Conservation (phyloP, 768 basidiomycete genomes). For the Leucocoprinus leucothites region DNA sequence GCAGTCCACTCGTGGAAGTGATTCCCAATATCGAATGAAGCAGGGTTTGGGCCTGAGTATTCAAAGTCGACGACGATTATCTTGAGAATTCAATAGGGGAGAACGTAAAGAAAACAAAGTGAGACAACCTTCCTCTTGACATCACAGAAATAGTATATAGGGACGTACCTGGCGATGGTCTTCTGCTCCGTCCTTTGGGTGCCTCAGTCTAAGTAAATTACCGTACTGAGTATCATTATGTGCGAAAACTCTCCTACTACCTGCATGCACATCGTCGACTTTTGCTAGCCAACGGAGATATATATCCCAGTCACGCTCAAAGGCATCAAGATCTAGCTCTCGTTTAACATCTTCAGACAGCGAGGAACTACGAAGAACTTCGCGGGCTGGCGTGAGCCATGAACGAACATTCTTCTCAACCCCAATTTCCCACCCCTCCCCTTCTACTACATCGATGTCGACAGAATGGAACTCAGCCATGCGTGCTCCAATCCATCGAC, state of each 20-base stretch:
- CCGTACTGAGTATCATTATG: constrained; percentile 98
- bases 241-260: constrained; percentile 70
- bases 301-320: constrained; percentile 60
- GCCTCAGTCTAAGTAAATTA: constrained; percentile 76
- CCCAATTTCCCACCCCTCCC: constrained; percentile 52
- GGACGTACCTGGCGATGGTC: constrained; percentile 72
- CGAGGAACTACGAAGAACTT: constrained; percentile 65
- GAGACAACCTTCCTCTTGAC: not conserved
- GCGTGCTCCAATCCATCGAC: constrained; percentile 85
- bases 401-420: constrained; percentile 63
- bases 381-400: constrained; percentile 70
- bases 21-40: constrained; percentile 94
- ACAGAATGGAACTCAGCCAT: constrained; percentile 97
- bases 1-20: constrained; percentile 98
- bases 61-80: constrained; percentile 98
- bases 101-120: constrained; percentile 11
- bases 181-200: constrained; percentile 49
- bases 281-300: constrained; percentile 71
- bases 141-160: not conserved
- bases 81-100: constrained; percentile 32
- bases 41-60: constrained; percentile 90
- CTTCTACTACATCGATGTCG: constrained; percentile 68
- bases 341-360: constrained; percentile 42
- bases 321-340: constrained; percentile 61
- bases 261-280: constrained; percentile 54